Evolutionary conservation across 164 flowering plant species (phyloP), one percentile per base, ranked within the genome.

Genomic region (Taxillus chinensis): DNA sequence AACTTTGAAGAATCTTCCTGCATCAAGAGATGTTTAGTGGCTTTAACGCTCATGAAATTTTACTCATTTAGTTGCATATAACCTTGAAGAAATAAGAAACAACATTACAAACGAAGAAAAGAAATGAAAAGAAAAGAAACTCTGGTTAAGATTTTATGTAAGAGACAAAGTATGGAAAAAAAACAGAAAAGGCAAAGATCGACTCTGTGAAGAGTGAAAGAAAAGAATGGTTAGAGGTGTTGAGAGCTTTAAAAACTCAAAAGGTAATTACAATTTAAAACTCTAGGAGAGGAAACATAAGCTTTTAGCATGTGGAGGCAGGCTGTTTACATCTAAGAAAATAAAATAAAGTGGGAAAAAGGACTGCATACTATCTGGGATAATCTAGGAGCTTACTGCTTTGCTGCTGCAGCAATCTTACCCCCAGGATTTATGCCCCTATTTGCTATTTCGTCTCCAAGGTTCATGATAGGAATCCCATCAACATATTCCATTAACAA

Each of bases 401-500:
- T 93, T 75, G 95, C 97, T 27, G 71, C 80, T 41, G 80, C 74
- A 59, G 97, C 98, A 66, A 86, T 49, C 79, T 82, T 88, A 70
- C 96, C 84, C 75, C 62, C 72, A 48, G 96, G 92, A 70, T 86
- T 71, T 67, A 90, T 80, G 71, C 97, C 98, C 78, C 96, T 78
- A 66, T 85, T 90, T 63, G 86, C 92, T 14, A 93, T 90, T 72
- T 88, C 98, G 65, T 86, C 86, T 12, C 92, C 95, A 69, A 93
- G 96, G 55, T 82, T 83, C 75, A 93, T 63, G 67, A 93, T 88
- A 53, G 97, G 98, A 61, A 78, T 78, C 62, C 97, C 98, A 72
- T 93, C 88, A 57, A 93, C 83, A 64, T 82, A 90, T 65, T 93
- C 98, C 97, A 93, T 93, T 50, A 90, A 83, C 59, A 93, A 78